These are phyloP conservation scores for Phaseolus lunatus DNA, from an alignment of 306 rosid species.

Conservation along the genomic window DNA sequence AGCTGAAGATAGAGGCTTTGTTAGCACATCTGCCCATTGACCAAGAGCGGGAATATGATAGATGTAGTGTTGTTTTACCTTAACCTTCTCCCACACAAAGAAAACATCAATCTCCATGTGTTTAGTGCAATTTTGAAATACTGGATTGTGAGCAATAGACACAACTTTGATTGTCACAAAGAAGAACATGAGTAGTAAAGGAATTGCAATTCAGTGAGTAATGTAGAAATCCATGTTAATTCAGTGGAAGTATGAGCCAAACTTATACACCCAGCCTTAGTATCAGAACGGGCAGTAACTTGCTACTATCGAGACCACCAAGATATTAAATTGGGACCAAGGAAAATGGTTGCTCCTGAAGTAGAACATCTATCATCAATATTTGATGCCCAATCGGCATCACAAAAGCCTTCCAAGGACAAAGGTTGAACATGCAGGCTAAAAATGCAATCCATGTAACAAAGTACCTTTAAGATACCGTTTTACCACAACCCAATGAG, in stretches of 20 bases:
- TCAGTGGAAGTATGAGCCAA: background rate
- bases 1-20: no score
- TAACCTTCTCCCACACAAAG: no score
- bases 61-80: no score
- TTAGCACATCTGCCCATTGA: no score
- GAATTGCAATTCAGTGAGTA: background rate
- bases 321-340: background rate
- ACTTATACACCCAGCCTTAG: background rate
- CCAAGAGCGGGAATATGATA: no score
- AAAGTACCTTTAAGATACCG: background rate
- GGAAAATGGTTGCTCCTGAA: background rate
- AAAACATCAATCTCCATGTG: background rate
- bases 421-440: background rate
- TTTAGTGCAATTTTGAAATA: background rate
- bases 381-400: background rate
- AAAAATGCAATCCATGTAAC: background rate
- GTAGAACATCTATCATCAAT: background rate
- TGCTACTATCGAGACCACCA: background rate
- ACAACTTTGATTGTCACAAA: background rate
- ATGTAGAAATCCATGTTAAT: accelerated
- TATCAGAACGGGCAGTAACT: no score
- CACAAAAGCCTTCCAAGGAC: background rate
- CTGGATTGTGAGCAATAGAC: background rate
- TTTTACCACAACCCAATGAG: background rate
- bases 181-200: no score